phyloP scores from a whole-genome alignment of 768 basidiomycete species.

The Lentinula guzmanii region DNA sequence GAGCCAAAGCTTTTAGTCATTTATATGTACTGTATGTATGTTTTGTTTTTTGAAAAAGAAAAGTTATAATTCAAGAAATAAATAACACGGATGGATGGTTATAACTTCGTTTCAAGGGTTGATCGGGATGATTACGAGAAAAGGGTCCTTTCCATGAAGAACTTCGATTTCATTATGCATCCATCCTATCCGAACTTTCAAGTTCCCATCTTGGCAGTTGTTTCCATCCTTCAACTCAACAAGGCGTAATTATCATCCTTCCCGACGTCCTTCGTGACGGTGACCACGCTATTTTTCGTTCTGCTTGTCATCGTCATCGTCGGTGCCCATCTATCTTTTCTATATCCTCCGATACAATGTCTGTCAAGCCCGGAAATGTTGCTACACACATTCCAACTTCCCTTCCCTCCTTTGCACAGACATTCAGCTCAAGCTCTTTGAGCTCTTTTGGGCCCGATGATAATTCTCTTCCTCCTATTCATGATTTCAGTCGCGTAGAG shows the following conservation, averaged over 20 bases:
- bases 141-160: constrained; percentile 6
- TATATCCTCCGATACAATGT: constrained; percentile 25
- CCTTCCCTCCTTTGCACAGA: constrained; percentile 74
- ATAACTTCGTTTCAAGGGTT: neutral
- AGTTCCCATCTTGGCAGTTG: constrained; percentile 8
- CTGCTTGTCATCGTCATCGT: neutral
- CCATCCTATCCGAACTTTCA: constrained; percentile 7
- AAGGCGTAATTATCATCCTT: constrained; percentile 2
- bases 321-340: neutral
- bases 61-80: neutral
- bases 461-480: constrained; percentile 66
- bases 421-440: constrained; percentile 58
- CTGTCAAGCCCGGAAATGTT: constrained; percentile 34
- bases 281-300: neutral
- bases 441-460: constrained; percentile 39
- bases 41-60: neutral
- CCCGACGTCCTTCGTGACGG: constrained; percentile 4
- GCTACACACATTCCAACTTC: constrained; percentile 49
- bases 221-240: constrained; percentile 8
- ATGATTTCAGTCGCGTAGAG: constrained; percentile 27
- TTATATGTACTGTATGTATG: neutral
- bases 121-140: constrained; percentile 9
- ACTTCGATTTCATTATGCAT: constrained; percentile 11
- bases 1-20: neutral
- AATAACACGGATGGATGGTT: neutral